A percentile compares a stretch with the other conserved stretches of the same genome.
Evolutionary conservation across 176 grass and related monocot genomes (phyloP).

Genomic region (Cocos nucifera): DNA sequence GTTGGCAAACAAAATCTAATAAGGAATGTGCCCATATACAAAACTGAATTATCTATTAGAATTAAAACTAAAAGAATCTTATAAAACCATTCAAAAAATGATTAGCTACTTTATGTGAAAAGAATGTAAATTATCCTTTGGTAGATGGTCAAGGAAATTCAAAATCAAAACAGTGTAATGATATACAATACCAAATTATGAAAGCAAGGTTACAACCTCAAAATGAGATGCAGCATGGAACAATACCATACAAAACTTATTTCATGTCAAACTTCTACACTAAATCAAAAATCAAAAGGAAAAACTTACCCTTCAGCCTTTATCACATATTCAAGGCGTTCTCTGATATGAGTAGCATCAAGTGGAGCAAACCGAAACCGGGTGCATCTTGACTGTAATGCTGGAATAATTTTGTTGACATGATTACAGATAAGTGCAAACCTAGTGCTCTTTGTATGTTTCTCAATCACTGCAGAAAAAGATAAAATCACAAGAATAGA

Average conservation of each 20-base stretch:
- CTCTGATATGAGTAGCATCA: conserved; percentile 66
- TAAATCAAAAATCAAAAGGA: conserved; percentile 1
- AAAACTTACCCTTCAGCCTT: conserved; percentile 66
- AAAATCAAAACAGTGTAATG: no score
- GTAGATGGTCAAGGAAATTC: no score
- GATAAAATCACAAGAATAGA: not conserved
- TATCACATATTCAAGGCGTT: conserved; percentile 84
- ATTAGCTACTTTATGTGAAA: not conserved
- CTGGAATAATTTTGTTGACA: conserved; percentile 99
- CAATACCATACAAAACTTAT: not conserved
- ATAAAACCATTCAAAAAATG: not conserved
- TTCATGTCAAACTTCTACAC: not conserved
- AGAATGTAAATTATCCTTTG: conserved; percentile 6
- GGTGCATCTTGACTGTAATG: conserved; percentile 93
- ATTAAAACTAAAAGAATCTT: no score
- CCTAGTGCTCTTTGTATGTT: conserved; percentile 94
- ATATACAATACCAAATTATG: not conserved
- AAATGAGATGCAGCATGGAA: not conserved
- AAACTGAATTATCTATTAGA: no score
- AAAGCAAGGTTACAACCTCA: not conserved
- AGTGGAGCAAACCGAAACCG: conserved; percentile 97
- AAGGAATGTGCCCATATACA: no score
- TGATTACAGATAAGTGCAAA: conserved; percentile 99
- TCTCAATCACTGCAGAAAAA: conserved; percentile 74
- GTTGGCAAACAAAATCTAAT: no score